Conservation (phyloP, 2,329 filamentous ascomycete genomes). For the Arthrocladium fulminans region DNA sequence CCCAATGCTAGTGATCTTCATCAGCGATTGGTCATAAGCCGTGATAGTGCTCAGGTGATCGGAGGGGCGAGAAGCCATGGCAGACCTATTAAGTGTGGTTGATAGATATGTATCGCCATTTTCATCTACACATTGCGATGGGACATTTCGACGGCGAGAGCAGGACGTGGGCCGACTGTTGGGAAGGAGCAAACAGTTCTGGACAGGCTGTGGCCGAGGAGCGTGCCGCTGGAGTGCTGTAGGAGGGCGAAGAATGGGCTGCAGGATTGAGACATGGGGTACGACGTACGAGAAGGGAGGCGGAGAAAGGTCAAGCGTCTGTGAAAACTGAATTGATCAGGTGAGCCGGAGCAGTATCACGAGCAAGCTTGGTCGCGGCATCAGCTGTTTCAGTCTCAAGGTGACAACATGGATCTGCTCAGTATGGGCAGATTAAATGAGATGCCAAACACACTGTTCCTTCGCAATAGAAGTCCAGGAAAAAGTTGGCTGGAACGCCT, state of each 20-base stretch:
- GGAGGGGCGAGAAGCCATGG: neutral
- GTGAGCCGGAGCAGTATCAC: too few species aligned
- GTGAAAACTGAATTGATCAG: too few species aligned
- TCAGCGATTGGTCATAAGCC: neutral
- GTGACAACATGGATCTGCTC: too few species aligned
- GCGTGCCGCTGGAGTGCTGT: neutral
- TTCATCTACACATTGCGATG: neutral
- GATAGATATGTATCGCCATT: neutral
- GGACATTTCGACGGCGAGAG: neutral
- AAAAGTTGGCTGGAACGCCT: too few species aligned
- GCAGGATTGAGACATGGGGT: neutral
- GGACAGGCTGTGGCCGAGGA: neutral
- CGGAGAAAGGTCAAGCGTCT: neutral
- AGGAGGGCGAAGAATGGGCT: neutral
- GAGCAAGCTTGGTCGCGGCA: too few species aligned
- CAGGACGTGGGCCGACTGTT: neutral
- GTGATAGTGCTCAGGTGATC: neutral
- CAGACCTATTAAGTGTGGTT: neutral
- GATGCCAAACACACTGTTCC: too few species aligned
- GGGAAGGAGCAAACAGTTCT: neutral
- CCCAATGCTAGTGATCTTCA: neutral
- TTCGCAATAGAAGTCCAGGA: too few species aligned
- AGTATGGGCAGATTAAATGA: too few species aligned
- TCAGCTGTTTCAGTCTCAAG: too few species aligned
- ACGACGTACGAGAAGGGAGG: neutral